Evolutionary conservation across 805 yeast species (phyloP).

Genomic region (Lachancea nothofagi): DNA sequence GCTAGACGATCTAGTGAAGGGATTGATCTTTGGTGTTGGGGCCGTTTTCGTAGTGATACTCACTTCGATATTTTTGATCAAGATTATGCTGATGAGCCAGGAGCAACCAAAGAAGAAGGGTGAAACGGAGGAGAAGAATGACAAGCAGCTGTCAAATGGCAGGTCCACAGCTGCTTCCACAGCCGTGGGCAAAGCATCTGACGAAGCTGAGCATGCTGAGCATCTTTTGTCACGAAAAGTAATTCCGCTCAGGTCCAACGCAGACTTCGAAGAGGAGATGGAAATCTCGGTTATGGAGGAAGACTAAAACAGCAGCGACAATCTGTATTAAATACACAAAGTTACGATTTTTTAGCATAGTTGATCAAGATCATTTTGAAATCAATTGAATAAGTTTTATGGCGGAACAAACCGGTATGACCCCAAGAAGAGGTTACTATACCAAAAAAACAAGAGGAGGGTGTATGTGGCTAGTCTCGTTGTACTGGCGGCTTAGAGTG

Average conservation of each 20-base stretch:
- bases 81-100: slow-evolving; percentile 8
- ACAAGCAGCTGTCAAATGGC: background rate
- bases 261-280: slow-evolving; percentile 9
- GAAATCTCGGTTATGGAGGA: slow-evolving; percentile 13
- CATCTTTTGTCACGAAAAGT: slow-evolving; percentile 10
- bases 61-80: slow-evolving; percentile 9
- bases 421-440: slow-evolving; percentile 4
- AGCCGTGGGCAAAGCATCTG: background rate
- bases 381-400: background rate
- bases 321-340: background rate
- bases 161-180: slow-evolving; percentile 1
- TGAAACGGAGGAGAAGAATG: background rate
- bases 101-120: slow-evolving; percentile 1
- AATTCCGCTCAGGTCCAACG: slow-evolving; percentile 7
- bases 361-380: background rate
- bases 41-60: slow-evolving; percentile 8
- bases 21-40: slow-evolving; percentile 10
- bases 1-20: slow-evolving; percentile 12
- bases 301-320: slow-evolving; percentile 1
- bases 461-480: too few relatives aligned
- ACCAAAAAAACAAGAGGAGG: too few relatives aligned
- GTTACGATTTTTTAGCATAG: background rate
- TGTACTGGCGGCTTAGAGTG: too few relatives aligned
- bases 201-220: slow-evolving; percentile 1
- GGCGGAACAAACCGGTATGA: background rate